Evolutionary conservation across 371 early-diverging fungal species (phyloP), one percentile per base, ranked within the genome.

Genomic region (Coemansia sp.): DNA sequence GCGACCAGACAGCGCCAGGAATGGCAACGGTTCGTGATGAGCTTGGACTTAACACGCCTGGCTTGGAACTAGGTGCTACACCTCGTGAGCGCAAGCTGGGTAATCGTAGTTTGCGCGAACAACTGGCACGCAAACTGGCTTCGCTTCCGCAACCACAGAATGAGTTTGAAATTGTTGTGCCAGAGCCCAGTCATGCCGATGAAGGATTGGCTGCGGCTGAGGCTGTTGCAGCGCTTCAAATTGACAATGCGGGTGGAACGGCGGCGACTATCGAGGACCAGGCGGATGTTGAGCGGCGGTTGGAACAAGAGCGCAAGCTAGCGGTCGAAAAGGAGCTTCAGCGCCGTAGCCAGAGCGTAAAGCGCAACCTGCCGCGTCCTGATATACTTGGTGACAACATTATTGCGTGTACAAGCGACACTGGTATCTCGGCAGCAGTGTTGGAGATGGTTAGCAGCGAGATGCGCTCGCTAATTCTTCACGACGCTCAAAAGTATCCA

Each of bases 81-180:
- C 67, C 71, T 17, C 69, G 69, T 19, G 67, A 70, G 46, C 75
- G 63, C 51, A 65, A 71, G 46, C 12, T 36, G 39, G 66, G 75
- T 29, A 26, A 52, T n/a, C 70, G 64, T 44, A 53, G 64, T 9
- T 66, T 86, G 41, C 83, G 87, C 2, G 87, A 85, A 61, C 82
- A 83, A 48, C 73, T 89, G 44, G 85, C 82, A 29, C 84, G 82
- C 52, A 85, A 84, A n/a, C 82, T 94, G 15, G 71, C 81, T 13
- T 77, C 83, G 24, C 80, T 98, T n/a, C 98, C 98, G 2, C 83
- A 85, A 61, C 98, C 98, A 41, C 90, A 92, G 61, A 97, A 96
- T 71, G 94, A 96, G 66, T 95, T 95, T 79, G 93, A 95, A 58
- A 89, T 98, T 55, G 89, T 92, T 15, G 71, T 94, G 48, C 97